Conservation (phyloP, 1,139 yeast genomes). For the Sugiyamaella xylanicola region DNA sequence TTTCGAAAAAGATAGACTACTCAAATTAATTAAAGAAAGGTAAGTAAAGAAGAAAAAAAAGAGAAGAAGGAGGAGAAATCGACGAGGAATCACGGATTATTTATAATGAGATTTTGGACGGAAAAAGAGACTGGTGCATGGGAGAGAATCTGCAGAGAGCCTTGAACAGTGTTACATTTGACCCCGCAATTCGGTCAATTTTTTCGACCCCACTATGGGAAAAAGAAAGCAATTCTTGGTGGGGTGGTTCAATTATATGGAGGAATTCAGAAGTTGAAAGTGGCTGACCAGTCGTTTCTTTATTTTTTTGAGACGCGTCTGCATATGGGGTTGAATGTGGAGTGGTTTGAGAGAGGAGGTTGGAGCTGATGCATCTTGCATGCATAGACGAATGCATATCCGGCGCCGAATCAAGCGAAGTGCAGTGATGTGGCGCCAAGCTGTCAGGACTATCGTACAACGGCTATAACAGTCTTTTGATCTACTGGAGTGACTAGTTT, state of each 20-base stretch:
- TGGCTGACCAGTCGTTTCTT: neutral
- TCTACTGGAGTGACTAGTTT: neutral
- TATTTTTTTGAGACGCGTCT: neutral
- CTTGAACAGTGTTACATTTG: neutral
- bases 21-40: neutral
- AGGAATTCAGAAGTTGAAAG: neutral
- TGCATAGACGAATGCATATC: neutral
- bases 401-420: neutral
- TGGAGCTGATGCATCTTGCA: neutral
- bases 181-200: neutral
- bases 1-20: neutral
- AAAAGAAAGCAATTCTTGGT: neutral
- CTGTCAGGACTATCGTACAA: neutral
- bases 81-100: slow-evolving; percentile 3
- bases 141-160: too few relatives aligned
- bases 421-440: neutral
- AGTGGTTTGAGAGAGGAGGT: neutral
- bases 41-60: neutral
- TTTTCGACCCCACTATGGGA: neutral
- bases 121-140: neutral
- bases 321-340: neutral
- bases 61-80: neutral
- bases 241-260: neutral
- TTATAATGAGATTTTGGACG: neutral
- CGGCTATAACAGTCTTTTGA: neutral